phyloP scores from a whole-genome alignment of 108 stramenopile species.

The Schizochytrium sp. region DNA sequence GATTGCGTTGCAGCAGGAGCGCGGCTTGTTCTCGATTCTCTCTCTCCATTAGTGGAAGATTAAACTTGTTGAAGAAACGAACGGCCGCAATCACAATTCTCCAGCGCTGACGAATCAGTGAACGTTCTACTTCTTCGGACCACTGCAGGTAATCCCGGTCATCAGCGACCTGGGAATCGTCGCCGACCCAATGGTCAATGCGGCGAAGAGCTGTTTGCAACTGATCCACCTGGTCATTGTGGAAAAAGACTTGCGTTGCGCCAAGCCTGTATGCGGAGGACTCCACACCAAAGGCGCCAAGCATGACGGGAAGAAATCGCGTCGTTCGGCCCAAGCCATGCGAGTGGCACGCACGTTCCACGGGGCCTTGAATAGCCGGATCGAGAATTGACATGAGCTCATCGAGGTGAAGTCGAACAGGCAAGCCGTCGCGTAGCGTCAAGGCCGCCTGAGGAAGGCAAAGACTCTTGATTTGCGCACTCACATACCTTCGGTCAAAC shows the following conservation, averaged over 20 bases:
- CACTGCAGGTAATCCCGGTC: too few relatives aligned
- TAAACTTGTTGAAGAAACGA: not conserved
- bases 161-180: not conserved
- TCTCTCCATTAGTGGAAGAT: not conserved
- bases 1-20: not conserved
- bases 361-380: slow-evolving; percentile 18
- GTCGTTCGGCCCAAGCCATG: slow-evolving; percentile 14
- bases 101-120: not conserved
- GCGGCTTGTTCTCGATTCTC: not conserved
- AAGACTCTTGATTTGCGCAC: slow-evolving; percentile 34
- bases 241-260: slow-evolving; percentile 36
- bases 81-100: not conserved
- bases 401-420: slow-evolving; percentile 31
- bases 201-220: not conserved
- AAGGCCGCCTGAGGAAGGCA: slow-evolving; percentile 43
- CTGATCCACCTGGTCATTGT: not conserved
- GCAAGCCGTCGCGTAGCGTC: slow-evolving; percentile 41
- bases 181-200: not conserved
- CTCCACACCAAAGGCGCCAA: slow-evolving; percentile 34
- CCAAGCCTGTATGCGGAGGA: slow-evolving; percentile 31
- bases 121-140: too few relatives aligned
- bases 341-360: slow-evolving; percentile 26
- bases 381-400: slow-evolving; percentile 34
- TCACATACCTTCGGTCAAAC: slow-evolving; percentile 25
- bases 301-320: slow-evolving; percentile 26